Conservation (phyloP, 768 basidiomycete species). For the Hygrophorus pudorinus region DNA sequence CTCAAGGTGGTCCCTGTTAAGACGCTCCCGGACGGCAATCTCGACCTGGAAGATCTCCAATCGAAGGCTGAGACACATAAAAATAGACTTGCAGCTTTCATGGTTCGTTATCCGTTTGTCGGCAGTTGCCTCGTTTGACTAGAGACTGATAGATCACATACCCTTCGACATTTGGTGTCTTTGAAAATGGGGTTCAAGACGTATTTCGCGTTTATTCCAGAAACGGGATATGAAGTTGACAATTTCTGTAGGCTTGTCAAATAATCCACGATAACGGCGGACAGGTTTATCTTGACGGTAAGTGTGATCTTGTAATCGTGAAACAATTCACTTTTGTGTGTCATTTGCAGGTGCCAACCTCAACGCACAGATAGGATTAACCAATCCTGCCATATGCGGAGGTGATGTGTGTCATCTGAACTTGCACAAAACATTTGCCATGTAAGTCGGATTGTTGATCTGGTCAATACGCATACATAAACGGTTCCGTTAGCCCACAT, state of each 20-base stretch:
- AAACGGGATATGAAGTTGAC: conserved; percentile 1
- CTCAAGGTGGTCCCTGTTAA: conserved; percentile 96
- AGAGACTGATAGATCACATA: conserved; percentile 71
- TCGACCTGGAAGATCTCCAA: conserved; percentile 80
- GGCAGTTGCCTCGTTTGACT: conserved; percentile 2
- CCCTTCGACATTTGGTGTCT: conserved; percentile 96
- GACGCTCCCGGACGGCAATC: conserved; percentile 74
- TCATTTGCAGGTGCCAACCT: conserved; percentile 63
- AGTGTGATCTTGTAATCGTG: conserved; percentile 4
- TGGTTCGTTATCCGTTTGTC: conserved; percentile 42
- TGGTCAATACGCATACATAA: neutral
- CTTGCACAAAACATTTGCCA: conserved; percentile 96
- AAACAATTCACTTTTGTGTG: neutral
- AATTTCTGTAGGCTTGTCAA: conserved; percentile 57
- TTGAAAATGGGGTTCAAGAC: conserved; percentile 82
- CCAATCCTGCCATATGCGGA: conserved; percentile 89
- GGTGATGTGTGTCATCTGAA: conserved; percentile 98
- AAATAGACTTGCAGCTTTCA: conserved; percentile 89
- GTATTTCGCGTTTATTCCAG: conserved; percentile 22
- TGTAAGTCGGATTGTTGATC: conserved; percentile 37
- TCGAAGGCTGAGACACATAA: conserved; percentile 86
- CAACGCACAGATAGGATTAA: conserved; percentile 89
- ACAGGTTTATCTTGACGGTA: conserved; percentile 93
- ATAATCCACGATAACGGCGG: conserved; percentile 94
- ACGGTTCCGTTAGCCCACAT: conserved; percentile 55